A percentile compares a stretch with the other conserved stretches of the same genome.
Conservation (phyloP, 2,329 filamentous ascomycete genomes). For the Sporothrix pseudoabietina region DNA sequence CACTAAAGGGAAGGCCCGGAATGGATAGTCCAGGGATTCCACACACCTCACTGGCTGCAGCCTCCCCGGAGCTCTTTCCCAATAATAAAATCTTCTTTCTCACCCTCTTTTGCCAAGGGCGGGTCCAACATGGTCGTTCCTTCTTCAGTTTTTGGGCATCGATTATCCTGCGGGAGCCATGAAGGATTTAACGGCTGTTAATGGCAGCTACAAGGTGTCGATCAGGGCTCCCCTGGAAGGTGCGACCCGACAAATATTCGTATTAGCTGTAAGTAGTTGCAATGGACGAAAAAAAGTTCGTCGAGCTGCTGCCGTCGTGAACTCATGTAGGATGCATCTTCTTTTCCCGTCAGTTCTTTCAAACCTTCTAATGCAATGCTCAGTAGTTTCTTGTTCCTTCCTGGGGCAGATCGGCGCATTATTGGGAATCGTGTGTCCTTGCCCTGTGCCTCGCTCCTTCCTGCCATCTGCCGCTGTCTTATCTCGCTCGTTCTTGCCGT, state of each 20-base stretch:
- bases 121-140: not conserved
- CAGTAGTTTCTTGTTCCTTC: not conserved
- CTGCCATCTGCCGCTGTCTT: slow-evolving; percentile 13
- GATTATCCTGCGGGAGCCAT: not conserved
- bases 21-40: not conserved
- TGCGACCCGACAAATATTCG: not conserved
- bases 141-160: not conserved
- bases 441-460: not conserved
- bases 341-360: not conserved
- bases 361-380: no score
- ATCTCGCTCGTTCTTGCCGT: slow-evolving; percentile 18
- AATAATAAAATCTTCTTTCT: not conserved
- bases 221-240: not conserved
- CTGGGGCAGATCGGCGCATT: not conserved
- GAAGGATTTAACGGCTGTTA: slow-evolving; percentile 9
- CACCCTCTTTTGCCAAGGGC: not conserved
- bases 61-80: not conserved
- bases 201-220: not conserved
- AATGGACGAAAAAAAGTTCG: not conserved
- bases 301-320: not conserved
- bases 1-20: not conserved
- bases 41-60: not conserved
- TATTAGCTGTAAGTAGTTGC: not conserved
- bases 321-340: not conserved
- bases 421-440: not conserved